These are phyloP conservation scores for Luvunga scandens DNA, from an alignment of 345 rosid genomes.

Conservation along the genomic window DNA sequence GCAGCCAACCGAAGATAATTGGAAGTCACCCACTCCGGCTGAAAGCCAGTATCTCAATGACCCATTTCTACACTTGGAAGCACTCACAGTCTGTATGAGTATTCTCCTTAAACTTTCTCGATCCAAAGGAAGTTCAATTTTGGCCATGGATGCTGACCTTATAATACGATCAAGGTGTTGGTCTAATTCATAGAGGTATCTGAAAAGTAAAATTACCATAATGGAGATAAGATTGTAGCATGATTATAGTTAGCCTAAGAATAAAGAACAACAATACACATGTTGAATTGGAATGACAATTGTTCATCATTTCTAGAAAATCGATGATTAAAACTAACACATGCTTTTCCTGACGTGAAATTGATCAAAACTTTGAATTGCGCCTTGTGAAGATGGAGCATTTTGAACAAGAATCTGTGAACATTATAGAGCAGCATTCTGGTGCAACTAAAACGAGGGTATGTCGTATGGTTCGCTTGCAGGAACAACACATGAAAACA, in stretches of 20 bases:
- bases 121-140: constrained; percentile 55
- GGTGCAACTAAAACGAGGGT: not conserved
- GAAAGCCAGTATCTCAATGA: constrained; percentile 91
- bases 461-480: not conserved
- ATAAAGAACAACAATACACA: not conserved
- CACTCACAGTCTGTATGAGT: constrained; percentile 72
- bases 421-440: not conserved
- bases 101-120: constrained; percentile 53
- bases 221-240: not conserved
- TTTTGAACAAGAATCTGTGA: not conserved
- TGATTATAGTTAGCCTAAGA: not conserved
- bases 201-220: constrained; percentile 22
- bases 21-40: constrained; percentile 83
- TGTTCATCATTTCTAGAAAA: not conserved
- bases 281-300: not conserved
- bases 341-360: not conserved
- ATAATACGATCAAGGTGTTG: constrained; percentile 88
- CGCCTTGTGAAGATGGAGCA: not conserved
- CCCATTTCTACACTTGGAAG: constrained; percentile 63
- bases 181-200: constrained; percentile 78
- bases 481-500: not conserved
- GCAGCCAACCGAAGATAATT: constrained; percentile 69
- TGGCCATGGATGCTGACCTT: constrained; percentile 79
- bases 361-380: not conserved
- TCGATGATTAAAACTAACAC: not conserved